Evolutionary conservation across 495 filamentous ascomycete species (phyloP).

Genomic region (Penicillium daleae): DNA sequence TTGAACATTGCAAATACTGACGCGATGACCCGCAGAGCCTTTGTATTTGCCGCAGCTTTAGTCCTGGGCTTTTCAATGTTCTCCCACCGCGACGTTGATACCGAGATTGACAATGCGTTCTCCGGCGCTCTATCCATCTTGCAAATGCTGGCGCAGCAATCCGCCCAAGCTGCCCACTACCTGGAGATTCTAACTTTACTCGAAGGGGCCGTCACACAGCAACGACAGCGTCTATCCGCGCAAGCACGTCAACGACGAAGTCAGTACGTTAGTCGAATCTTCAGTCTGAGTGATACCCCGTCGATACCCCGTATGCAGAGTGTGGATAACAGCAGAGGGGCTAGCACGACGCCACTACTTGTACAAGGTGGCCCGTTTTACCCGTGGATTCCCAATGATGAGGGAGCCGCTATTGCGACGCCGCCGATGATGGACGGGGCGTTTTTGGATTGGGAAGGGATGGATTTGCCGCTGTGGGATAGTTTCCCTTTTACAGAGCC

Average conservation of each 20-base stretch:
- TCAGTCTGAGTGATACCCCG: conserved; percentile 34
- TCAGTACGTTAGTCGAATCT: conserved; percentile 44
- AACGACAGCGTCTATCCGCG: conserved; percentile 36
- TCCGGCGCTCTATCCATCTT: conserved; percentile 37
- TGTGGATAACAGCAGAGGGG: conserved; percentile 11
- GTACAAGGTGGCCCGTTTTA: conserved; percentile 17
- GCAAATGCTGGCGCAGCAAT: conserved; percentile 38
- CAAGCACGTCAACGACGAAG: conserved; percentile 36
- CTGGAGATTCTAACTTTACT: conserved; percentile 40
- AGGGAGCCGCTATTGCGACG: conserved; percentile 19
- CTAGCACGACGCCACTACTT: conserved; percentile 11
- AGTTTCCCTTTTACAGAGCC: conserved; percentile 43
- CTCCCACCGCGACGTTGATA: conserved; percentile 36
- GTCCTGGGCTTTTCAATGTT: conserved; percentile 50
- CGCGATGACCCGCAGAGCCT: conserved; percentile 33
- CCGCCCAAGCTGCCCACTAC: conserved; percentile 47
- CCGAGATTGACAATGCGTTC: conserved; percentile 39
- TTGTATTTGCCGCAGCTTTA: conserved; percentile 47
- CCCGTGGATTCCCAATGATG: conserved; percentile 27
- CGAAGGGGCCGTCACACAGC: conserved; percentile 36
- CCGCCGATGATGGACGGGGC: conserved; percentile 24
- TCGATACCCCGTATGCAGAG: conserved; percentile 11
- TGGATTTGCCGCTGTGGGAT: conserved; percentile 42
- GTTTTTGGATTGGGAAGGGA: conserved; percentile 37
- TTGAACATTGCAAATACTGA: conserved; percentile 7